phyloP scores from a whole-genome alignment of 139 green algal species.

The Trebouxia sp. region DNA sequence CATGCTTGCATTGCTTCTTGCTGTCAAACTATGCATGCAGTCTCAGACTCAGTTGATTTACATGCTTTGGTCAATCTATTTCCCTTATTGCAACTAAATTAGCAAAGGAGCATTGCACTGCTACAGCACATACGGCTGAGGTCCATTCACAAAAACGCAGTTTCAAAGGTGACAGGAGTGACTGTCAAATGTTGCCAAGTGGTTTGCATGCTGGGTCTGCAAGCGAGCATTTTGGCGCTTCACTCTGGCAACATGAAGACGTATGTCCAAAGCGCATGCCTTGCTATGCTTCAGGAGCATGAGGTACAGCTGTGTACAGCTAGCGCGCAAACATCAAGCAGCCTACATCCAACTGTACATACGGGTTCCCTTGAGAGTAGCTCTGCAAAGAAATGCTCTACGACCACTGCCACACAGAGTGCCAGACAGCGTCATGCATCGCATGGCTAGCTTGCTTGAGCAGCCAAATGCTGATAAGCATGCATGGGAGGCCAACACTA shows the following conservation, averaged over 20 bases:
- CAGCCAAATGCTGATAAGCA: neutral
- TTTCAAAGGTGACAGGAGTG: too few relatives aligned
- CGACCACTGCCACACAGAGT: neutral
- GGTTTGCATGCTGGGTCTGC: neutral
- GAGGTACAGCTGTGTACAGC: neutral
- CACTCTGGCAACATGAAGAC: neutral
- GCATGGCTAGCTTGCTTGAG: neutral
- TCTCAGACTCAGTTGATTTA: too few relatives aligned
- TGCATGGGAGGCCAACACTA: neutral
- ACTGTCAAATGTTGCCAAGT: too few relatives aligned
- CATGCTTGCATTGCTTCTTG: too few relatives aligned
- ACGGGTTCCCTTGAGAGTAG: neutral
- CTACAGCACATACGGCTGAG: too few relatives aligned
- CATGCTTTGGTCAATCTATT: too few relatives aligned
- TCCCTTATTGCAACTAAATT: too few relatives aligned
- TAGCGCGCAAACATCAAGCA: slow-evolving; percentile 3
- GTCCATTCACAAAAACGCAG: too few relatives aligned
- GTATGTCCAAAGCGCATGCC: neutral
- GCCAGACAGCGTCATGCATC: neutral
- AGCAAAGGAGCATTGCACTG: too few relatives aligned
- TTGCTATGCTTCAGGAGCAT: too few relatives aligned
- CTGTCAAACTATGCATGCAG: too few relatives aligned
- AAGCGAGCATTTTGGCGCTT: neutral
- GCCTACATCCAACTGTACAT: slow-evolving; percentile 13
- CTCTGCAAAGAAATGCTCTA: neutral